Evolutionary conservation across 305 asterid species (phyloP), one percentile per base, ranked within the genome.

Genomic region (Caryopteris hybrid): DNA sequence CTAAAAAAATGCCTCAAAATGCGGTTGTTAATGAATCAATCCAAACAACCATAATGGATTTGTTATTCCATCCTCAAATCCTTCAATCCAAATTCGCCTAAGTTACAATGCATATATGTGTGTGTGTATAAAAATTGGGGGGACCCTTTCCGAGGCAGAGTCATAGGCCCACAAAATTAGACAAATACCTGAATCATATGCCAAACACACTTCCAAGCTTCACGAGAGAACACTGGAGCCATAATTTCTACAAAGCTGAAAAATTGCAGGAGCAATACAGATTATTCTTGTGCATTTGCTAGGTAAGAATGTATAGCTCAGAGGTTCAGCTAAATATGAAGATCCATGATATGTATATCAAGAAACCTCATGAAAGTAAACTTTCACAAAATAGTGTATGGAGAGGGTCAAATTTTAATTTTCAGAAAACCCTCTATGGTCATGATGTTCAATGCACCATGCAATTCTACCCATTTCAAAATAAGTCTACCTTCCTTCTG

Each of bases 191-290:
- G 95, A 76, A 88, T 88, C 95, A 88, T 84, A 79, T 88, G 95
- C 95, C 95, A 88, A 71, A 85, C 95, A 65, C 95, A 88, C 73
- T 86, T 77, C 95, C 95, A 88, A 79, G 95, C 95, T 72, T 80
- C 86, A 60, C 95, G 88, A 69, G 95, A 88, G 66, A 85, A 87
- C n/a, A 87, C 95, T 8, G 95, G 95, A 69, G 95, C 95, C 95
- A 87, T 87, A 63, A 87, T 87, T 80, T 88, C 95, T 61, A 88
- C 95, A 75, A 88, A 86, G 54, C 92, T 88, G 88, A 62, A 76
- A n/a, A 70, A 31, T 43, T 46, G 64, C 25, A 77, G 39, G 41
- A 27, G 50, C 45, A 41, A 50, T 27, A 39, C 17, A 58, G 27
- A 64, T 74, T 14, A 72, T 50, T 62, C 38, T 31, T 10, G 65